Evolutionary conservation across 2,329 filamentous ascomycete genomes (phyloP), one percentile per base, ranked within the genome.

Genomic region (Epichloe gansuensis): DNA sequence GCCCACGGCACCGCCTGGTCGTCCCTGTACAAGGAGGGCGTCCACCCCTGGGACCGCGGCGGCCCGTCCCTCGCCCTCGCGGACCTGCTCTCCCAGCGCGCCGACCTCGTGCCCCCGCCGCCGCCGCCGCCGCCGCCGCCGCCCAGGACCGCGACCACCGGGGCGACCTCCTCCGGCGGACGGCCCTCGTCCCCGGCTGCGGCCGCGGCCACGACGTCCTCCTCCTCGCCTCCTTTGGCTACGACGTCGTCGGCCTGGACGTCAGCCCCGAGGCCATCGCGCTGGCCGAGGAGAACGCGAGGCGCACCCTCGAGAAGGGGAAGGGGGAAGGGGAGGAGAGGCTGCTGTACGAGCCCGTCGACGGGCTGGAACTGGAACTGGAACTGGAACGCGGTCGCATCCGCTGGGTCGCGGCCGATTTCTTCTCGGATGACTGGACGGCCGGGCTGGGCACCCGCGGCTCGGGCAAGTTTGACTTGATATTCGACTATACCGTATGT

Each of bases 161-260:
- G 44, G 65, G 65, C 34, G 60, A 62, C 45, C 58, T 41, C 5
- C n/a, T 50, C 11, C 62, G 62, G 47, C 58, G 60, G 38, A 64
- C 60, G 38, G 88, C 84, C 1, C 72, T 94, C 8, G 85, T 95
- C 0, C 86, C 89, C 0, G 89, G 88, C 5, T 95, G 89, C 67
- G 90, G 89, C 0, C 78, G 80, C 46, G 90, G 89, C 5, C 85
- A 93, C 62, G 90, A 95, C 69, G 86, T 89, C 2, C 73, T 88
- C 9, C 73, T 95, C 39, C 75, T 95, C 45, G 79, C 82, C 48
- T 80, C 80, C 9, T 80, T 84, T 62, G 89, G 89, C 1, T 93
- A 87, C 64, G 85, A 94, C 67, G 81, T 82, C 1, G 83, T 80
- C 61, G 90, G 88, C 0, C 69, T 95, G 2, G 89, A 94, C 63